Percentiles rank a stretch among this genome's conserved stretches.
phyloP scores from a whole-genome alignment of 176 grass and related monocot species.

The Cenchrus americanus region DNA sequence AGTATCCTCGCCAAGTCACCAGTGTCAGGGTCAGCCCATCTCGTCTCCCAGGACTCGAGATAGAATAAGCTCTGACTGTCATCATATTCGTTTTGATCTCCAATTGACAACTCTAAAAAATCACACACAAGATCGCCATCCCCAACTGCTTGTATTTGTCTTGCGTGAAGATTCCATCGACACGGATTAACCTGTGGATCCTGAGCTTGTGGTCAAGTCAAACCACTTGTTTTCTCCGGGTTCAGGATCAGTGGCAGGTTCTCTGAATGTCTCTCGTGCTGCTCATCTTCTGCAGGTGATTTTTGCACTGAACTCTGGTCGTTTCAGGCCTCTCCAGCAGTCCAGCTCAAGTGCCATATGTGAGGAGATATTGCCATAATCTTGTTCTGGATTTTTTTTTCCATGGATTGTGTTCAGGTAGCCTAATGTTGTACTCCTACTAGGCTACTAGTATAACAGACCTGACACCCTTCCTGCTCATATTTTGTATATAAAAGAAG shows the following conservation, averaged over 20 bases:
- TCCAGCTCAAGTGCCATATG: conserved; percentile 16
- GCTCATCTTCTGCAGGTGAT: neutral
- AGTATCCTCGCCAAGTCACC: neutral
- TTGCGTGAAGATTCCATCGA: conserved; percentile 18
- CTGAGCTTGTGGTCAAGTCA: neutral
- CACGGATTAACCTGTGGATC: neutral
- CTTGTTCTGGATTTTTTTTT: neutral
- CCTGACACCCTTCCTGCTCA: neutral
- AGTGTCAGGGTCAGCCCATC: conserved; percentile 5
- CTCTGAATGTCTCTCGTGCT: conserved; percentile 28
- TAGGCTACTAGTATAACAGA: neutral
- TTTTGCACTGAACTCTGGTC: neutral
- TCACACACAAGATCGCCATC: neutral
- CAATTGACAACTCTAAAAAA: neutral
- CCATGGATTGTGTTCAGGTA: neutral
- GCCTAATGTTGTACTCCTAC: neutral
- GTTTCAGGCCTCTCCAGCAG: neutral
- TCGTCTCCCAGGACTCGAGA: neutral
- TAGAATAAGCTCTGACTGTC: conserved; percentile 1
- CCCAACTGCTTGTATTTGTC: neutral
- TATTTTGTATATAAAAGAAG: neutral
- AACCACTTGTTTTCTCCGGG: neutral
- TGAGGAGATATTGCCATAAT: conserved; percentile 31
- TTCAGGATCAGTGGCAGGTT: conserved; percentile 14
- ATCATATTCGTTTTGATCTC: conserved; percentile 28